A percentile compares a stretch with the other conserved stretches of the same genome.
Conservation (phyloP, 176 grass and related monocot genomes). For the Oryza longistaminata region DNA sequence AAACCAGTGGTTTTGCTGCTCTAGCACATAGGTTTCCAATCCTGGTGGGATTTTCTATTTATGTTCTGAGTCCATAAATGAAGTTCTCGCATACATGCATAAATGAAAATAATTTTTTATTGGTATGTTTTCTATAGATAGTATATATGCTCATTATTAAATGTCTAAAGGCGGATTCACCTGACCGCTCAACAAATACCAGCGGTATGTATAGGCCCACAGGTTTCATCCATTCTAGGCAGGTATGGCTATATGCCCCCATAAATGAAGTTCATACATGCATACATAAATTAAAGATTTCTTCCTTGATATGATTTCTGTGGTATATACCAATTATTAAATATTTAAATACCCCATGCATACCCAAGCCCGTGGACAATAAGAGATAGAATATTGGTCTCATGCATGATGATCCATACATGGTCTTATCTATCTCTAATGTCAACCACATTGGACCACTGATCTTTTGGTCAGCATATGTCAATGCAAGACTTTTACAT, state of each 20-base stretch:
- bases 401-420: background rate
- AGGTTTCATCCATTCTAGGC: too few relatives aligned
- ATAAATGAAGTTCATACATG: too few relatives aligned
- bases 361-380: background rate
- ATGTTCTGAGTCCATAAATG: background rate
- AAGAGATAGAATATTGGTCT: background rate
- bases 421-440: too few relatives aligned
- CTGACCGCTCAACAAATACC: too few relatives aligned
- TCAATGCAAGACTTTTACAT: background rate
- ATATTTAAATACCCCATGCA: too few relatives aligned
- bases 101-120: background rate
- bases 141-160: background rate
- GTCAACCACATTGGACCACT: background rate
- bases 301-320: too few relatives aligned
- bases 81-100: background rate
- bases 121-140: background rate
- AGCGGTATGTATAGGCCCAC: too few relatives aligned
- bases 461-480: background rate
- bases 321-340: too few relatives aligned
- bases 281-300: too few relatives aligned
- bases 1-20: background rate
- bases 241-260: too few relatives aligned
- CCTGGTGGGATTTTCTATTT: background rate
- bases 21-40: background rate
- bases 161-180: background rate